Percentiles rank a stretch among this genome's conserved stretches.
phyloP scores from a whole-genome alignment of 441 rosid genomes.

The Adansonia gregorii region DNA sequence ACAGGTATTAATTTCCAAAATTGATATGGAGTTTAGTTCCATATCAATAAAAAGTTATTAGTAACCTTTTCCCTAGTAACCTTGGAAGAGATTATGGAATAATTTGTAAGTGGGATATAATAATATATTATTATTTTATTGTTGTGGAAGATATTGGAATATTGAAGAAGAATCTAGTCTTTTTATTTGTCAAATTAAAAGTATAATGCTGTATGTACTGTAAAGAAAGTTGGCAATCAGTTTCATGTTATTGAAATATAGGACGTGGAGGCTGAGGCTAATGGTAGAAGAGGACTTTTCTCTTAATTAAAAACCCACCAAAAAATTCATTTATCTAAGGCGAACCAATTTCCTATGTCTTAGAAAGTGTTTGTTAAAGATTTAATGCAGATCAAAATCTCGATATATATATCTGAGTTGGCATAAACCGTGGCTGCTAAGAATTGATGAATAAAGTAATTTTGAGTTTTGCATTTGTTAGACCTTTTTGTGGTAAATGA shows the following conservation, averaged over 20 bases:
- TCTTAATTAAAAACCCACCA: not conserved
- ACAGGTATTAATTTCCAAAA: conserved; percentile 6
- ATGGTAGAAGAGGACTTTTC: not conserved
- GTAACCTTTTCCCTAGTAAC: conserved; percentile 1
- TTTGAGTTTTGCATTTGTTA: not conserved
- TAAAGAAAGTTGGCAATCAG: not conserved
- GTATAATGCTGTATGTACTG: not conserved
- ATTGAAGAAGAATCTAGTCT: not conserved
- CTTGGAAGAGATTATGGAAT: not conserved
- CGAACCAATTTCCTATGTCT: not conserved
- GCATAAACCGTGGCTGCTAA: not conserved
- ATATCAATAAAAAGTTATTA: not conserved
- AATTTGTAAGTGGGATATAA: not conserved
- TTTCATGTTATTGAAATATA: not conserved
- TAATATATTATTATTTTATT: not conserved
- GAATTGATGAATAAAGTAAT: not conserved
- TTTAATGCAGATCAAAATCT: not conserved
- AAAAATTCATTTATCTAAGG: not conserved
- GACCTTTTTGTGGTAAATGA: too few species aligned
- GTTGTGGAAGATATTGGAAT: not conserved
- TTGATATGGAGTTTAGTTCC: not conserved
- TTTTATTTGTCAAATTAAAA: conserved; percentile 2
- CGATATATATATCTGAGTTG: not conserved
- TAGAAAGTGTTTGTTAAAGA: not conserved
- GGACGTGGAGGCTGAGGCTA: not conserved